A percentile compares a stretch with the other conserved stretches of the same genome.
Conservation (phyloP, 169 alveolate species). For the Amoebophrya sp. region DNA sequence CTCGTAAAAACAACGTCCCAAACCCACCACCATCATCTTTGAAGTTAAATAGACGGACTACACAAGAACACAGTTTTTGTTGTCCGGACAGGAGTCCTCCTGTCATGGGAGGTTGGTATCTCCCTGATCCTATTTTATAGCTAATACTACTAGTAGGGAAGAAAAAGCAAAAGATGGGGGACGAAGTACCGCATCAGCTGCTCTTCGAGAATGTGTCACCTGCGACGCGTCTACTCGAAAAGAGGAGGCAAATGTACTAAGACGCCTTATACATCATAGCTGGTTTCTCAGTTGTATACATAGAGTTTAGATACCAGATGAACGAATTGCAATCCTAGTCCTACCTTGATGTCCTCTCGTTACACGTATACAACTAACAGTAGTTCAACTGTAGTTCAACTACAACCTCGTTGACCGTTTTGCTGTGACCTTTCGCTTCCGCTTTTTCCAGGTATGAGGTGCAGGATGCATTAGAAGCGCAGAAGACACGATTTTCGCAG, state of each 20-base stretch:
- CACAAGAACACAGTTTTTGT: too few relatives aligned
- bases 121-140: too few relatives aligned
- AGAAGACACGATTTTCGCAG: constrained; percentile 18
- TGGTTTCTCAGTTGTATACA: not conserved
- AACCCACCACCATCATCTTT: too few relatives aligned
- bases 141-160: too few relatives aligned
- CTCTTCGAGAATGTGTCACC: constrained; percentile 29
- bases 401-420: too few relatives aligned
- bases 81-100: too few relatives aligned
- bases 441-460: constrained; percentile 1
- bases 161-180: constrained; percentile 15
- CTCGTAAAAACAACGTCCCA: too few relatives aligned
- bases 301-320: not conserved
- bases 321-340: not conserved
- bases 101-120: too few relatives aligned
- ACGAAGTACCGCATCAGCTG: constrained; percentile 12
- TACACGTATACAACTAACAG: not conserved
- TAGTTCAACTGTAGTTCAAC: too few relatives aligned
- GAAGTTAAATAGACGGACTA: too few relatives aligned
- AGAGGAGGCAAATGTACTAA: constrained; percentile 28
- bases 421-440: too few relatives aligned
- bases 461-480: constrained; percentile 24
- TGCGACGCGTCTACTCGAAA: constrained; percentile 5
- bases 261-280: not conserved
- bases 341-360: not conserved